phyloP scores from a whole-genome alignment of 106 monocot species.

The Dioscorea dumetorum region DNA sequence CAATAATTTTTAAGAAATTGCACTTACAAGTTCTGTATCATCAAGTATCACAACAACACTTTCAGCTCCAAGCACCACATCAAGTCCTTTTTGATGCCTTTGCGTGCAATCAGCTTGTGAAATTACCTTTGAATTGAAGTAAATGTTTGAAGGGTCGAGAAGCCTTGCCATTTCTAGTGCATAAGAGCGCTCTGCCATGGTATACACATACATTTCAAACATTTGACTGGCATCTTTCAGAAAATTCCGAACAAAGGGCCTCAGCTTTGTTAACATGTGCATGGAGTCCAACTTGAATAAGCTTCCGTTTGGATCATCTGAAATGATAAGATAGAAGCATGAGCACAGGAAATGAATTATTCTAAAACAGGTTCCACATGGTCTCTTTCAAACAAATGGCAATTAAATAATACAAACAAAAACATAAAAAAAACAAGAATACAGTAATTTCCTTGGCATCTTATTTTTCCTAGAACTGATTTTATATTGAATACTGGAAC shows the following conservation, averaged over 20 bases:
- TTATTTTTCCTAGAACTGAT: too few species aligned
- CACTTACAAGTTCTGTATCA: constrained; percentile 79
- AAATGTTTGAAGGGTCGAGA: constrained; percentile 62
- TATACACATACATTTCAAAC: constrained; percentile 95
- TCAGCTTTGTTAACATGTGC: constrained; percentile 86
- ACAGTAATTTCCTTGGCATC: too few species aligned
- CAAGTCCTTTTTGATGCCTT: constrained; percentile 83
- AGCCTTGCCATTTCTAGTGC: constrained; percentile 81
- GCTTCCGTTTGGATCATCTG: constrained; percentile 49
- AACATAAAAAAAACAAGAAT: neutral
- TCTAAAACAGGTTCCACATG: too few species aligned
- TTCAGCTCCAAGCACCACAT: constrained; percentile 85
- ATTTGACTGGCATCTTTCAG: constrained; percentile 69
- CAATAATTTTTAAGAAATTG: neutral
- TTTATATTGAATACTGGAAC: too few species aligned
- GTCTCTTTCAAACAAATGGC: too few species aligned
- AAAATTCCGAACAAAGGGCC: constrained; percentile 76
- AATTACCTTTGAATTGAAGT: constrained; percentile 80
- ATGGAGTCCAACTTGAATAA: constrained; percentile 53
- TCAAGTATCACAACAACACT: constrained; percentile 82
- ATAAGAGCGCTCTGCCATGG: constrained; percentile 84
- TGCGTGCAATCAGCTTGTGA: constrained; percentile 73
- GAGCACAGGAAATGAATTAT: neutral
- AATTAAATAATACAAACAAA: neutral
- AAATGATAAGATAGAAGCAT: neutral